Evolutionary conservation across 2,329 filamentous ascomycete genomes (phyloP), one percentile per base, ranked within the genome.

Genomic region (Aspergillus sp.): DNA sequence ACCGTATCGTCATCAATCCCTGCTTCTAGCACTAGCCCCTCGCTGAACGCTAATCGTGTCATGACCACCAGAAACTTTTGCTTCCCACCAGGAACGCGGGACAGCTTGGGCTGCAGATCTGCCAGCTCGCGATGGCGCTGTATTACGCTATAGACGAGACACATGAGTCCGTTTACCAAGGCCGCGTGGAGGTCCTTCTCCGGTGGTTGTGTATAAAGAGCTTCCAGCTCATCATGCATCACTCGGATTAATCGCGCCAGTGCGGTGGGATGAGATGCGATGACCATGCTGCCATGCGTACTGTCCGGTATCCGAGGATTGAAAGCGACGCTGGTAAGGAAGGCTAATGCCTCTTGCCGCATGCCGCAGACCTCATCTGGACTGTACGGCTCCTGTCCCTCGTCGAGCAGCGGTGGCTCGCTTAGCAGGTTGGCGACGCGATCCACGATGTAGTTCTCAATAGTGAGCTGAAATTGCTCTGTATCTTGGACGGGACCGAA

Each of bases 51-150:
- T n/a, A 98, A 79, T 45, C 94, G 80, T 0, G 91, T 92, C 48
- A 99, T 79, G 2, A 87, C 87, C 9, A 97, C 85, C 1, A 96
- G 80, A 69, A 96, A 94, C 55, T 92, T 92, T 70, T 97, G 92
- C 55, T 87, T 85, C 0, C 89, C 91, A 3, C 91, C 91, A 5
- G 86, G 83, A 0, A 91, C 85, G 8, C 85, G 84, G 0, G 84
- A 82, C 5, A 97, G 80, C 73, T 94, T 96, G 52, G 85, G 83
- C 52, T 87, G 84, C 63, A 96, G 85, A 65, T 94, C 85, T 67
- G 89, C 81, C 23, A 81, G 77, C 19, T 84, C 78, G 5, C 89
- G 84, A 70, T 92, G 90, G 19, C 74, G 78, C 2, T 78, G 83
- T 13, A 87, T 77, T 15, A 91, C 76, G 60, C 85, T 81, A 69